phyloP scores from a whole-genome alignment of 768 basidiomycete species.

The Trametes gibbosa region DNA sequence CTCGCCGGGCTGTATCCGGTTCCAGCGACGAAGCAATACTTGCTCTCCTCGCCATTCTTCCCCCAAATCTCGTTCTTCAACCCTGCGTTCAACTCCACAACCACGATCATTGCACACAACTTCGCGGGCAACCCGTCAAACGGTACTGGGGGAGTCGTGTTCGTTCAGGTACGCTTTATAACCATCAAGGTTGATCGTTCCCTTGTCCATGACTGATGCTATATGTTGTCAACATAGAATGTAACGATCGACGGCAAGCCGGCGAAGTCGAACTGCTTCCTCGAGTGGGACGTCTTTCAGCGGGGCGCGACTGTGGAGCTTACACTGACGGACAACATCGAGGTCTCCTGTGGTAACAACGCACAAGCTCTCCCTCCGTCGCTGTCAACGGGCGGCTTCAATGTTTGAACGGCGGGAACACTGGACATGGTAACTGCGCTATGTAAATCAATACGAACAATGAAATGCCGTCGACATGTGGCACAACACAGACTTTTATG shows the following conservation, averaged over 20 bases:
- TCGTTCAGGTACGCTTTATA: conserved; percentile 45
- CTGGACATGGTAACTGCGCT: background rate
- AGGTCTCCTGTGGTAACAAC: conserved; percentile 43
- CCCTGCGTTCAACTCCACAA: conserved; percentile 54
- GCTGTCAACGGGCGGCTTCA: conserved; percentile 58
- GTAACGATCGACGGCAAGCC: conserved; percentile 54
- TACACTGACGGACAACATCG: conserved; percentile 51
- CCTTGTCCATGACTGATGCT: background rate
- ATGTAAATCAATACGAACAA: no score
- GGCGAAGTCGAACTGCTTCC: conserved; percentile 61
- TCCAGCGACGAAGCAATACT: conserved; percentile 56
- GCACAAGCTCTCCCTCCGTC: conserved; percentile 53
- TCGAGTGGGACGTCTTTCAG: conserved; percentile 64
- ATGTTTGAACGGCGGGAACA: background rate
- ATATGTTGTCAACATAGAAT: conserved; percentile 34
- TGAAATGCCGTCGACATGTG: no score
- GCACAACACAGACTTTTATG: no score
- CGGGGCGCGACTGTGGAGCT: conserved; percentile 52
- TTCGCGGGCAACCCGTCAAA: conserved; percentile 51
- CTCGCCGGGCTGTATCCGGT: conserved; percentile 61
- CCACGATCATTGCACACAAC: conserved; percentile 48
- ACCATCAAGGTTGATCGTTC: background rate
- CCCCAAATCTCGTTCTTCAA: conserved; percentile 59
- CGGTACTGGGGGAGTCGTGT: conserved; percentile 54
- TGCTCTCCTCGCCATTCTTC: conserved; percentile 64